Base-by-base conservation (phyloP, 371 early-diverging fungal genomes). In the Mortierella sp. region DNA sequence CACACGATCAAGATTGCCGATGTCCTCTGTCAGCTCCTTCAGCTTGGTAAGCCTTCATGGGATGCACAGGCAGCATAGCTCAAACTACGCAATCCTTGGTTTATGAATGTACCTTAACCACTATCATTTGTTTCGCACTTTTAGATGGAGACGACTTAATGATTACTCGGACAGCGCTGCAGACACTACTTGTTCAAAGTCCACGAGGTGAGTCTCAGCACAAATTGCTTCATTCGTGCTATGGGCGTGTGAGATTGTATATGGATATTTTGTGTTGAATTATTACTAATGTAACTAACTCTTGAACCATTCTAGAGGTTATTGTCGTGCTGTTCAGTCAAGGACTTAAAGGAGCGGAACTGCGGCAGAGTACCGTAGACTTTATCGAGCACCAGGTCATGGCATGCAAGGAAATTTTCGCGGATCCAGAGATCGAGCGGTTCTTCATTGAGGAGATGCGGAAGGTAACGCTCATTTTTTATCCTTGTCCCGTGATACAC, bases 1-100 rank as follows among this genome's bases (percentile, higher is more conserved):
- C 77, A 79, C 44, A 77, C 77, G 2, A 79, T 85, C 63, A 85
- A 85, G 67, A 79, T 85, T 47, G 80, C 79, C 1, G 85, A 85
- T 61, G 85, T 85, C 7, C 71, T 85, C 0, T 76, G 77, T 43
- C 85, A 85, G 66, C 74, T 85, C 6, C 77, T 85, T 65, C 85
- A 85, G 50, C 71, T 79, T 29, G 85, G 85, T 79, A 79, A 14
- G 55, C 6, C 47, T 5, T 34, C 44, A 10, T 43, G 43, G 45
- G 3, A 8, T 22, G 16, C 22, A 1, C 37, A 34, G 7, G 19
- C 16, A 29, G 34, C 22, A 5, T 3, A 37, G 7, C 37, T 34
- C 6, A 22, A 4, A 34, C 61, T 34, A 19, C 9, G 16, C 9
- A 9, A 31, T 19, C 53, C 29, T 14, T 11, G 2, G 0, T 29